Conservation (phyloP, 2,329 filamentous ascomycete species). For the Fusarium tricinctum region DNA sequence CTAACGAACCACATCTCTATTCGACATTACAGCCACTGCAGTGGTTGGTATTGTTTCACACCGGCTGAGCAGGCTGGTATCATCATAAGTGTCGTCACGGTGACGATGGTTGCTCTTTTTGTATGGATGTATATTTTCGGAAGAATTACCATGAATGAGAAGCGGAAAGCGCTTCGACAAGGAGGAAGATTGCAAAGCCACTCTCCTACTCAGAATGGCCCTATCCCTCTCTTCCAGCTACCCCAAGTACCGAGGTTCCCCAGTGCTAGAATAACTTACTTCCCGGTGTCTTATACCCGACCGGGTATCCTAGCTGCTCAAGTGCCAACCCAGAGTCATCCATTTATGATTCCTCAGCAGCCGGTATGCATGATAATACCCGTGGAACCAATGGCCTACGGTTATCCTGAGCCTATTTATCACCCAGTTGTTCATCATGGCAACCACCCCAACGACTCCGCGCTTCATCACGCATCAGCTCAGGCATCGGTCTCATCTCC, state of each 20-base stretch:
- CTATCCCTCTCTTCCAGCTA: conserved; percentile 28
- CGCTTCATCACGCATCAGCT: too few species aligned
- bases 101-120: conserved; percentile 49
- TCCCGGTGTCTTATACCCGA: conserved; percentile 36
- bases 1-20: neutral
- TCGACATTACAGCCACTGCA: conserved; percentile 39
- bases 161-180: conserved; percentile 26
- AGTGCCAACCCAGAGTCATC: conserved; percentile 10
- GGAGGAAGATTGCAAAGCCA: conserved; percentile 15
- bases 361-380: conserved; percentile 23
- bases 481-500: conserved; percentile 7
- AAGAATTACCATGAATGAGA: conserved; percentile 35
- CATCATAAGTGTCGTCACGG: conserved; percentile 55
- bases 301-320: neutral
- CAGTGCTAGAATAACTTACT: conserved; percentile 29
- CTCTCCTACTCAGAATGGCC: conserved; percentile 1
- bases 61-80: conserved; percentile 56
- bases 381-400: neutral
- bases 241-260: conserved; percentile 35
- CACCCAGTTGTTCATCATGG: too few species aligned
- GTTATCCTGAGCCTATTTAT: neutral
- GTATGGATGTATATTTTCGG: conserved; percentile 56
- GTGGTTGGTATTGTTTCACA: conserved; percentile 59
- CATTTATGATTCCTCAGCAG: conserved; percentile 4
- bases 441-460: too few species aligned